Evolutionary conservation across 2,329 filamentous ascomycete genomes (phyloP), one percentile per base, ranked within the genome.

Genomic region (Malbranchea zuffiana): DNA sequence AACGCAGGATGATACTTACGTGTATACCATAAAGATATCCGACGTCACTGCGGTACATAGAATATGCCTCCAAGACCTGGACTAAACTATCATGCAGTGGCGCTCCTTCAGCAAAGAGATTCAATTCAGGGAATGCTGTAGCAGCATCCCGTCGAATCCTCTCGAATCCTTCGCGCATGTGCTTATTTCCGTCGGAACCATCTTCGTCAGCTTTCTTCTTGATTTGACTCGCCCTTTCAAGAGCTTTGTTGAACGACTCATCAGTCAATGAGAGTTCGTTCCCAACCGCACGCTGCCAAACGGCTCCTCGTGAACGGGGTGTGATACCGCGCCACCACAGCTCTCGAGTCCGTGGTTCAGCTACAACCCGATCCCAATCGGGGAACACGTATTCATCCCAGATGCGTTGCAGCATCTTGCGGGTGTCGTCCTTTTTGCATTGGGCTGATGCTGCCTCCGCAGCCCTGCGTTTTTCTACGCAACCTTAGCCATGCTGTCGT

Each of bases 261-360:
- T 68, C 61, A 1, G 67, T 69, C 20, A 78, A 59, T 21, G 66
- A 65, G 4, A 79, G 65, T 39, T 76, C 71, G 44, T 79, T 79
- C 24, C 73, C 74, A 33, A 79, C 65, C 2, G 74, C 74, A 39
- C 64, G 67, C 43, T 66, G 61, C 75, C 75, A 79, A 21, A 76
- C 73, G 16, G 62, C 48, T 12, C 72, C 74, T 41, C 75, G 62
- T 39, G 65, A 65, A 41, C 67, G 66, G 3, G 73, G 64, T 0
- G 72, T 69, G 10, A 79, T 66, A 16, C 75, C 75, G 41, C 72
- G 68, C 75, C 75, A 79, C 72, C 74, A 79, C 23, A 78, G 65
- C 50, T 77, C 72, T 17, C 74, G 65, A 2, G 69, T 74, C 5
- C 69, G 62, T 15, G 65, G 65, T 46, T 74, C 68, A 4, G 62